Evolutionary conservation across 139 green algal species (phyloP).

Genomic region (Coccomyxa sp.): DNA sequence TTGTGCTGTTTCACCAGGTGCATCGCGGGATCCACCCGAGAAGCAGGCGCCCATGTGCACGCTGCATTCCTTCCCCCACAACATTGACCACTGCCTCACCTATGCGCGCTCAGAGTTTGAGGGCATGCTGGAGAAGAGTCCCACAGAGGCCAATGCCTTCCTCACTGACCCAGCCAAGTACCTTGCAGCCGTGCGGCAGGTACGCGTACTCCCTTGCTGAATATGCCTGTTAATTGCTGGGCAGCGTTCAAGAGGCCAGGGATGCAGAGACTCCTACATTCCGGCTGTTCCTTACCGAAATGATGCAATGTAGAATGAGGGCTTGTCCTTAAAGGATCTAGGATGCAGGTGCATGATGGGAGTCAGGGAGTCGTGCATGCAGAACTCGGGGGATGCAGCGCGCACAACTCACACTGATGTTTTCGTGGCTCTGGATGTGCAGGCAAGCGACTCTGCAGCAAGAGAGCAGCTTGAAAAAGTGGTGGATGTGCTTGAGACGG

Average conservation of each 20-base stretch:
- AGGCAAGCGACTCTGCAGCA: constrained; percentile 61
- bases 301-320: not conserved
- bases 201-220: not conserved
- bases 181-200: constrained; percentile 12
- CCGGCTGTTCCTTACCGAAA: not conserved
- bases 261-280: not conserved
- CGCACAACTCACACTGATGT: not conserved
- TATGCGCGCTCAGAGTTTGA: constrained; percentile 96
- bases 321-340: not conserved
- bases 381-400: not conserved
- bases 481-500: constrained; percentile 71
- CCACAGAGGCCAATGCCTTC: constrained; percentile 86
- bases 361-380: not conserved
- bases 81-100: constrained; percentile 96
- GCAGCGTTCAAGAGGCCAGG: not conserved
- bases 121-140: constrained; percentile 88
- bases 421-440: not conserved
- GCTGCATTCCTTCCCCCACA: constrained; percentile 98
- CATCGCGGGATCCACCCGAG: constrained; percentile 84
- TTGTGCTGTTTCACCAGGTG: constrained; percentile 30
- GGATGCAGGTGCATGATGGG: too few relatives aligned
- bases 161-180: constrained; percentile 81
- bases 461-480: constrained; percentile 84
- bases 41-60: constrained; percentile 99
- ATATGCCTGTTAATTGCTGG: not conserved